These are phyloP conservation scores for Colletotrichum gigasporum DNA, from an alignment of 2,329 filamentous ascomycete genomes.

Conservation along the genomic window DNA sequence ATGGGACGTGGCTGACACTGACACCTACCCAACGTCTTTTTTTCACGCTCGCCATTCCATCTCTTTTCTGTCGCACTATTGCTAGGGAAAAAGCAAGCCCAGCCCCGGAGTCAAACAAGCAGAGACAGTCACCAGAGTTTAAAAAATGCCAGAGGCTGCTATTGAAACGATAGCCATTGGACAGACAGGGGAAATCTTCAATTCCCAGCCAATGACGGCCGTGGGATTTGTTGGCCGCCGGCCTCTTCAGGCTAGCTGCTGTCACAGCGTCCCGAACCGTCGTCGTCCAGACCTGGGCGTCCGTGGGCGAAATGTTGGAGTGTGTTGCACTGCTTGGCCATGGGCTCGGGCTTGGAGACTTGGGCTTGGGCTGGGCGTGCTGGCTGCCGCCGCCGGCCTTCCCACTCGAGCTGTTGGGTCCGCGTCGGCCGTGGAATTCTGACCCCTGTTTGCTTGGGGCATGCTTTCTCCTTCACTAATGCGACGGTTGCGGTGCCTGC, in stretches of 20 bases:
- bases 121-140: background rate
- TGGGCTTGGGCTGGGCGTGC: too few species aligned
- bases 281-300: constrained; percentile 19
- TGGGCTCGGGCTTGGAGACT: too few species aligned
- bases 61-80: constrained; percentile 12
- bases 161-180: constrained; percentile 18
- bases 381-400: too few species aligned
- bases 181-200: constrained; percentile 11
- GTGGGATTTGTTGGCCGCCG: background rate
- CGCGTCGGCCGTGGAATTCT: constrained; percentile 25
- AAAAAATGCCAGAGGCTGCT: background rate
- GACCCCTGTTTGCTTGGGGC: constrained; percentile 9
- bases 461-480: constrained; percentile 6
- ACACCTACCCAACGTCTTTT: background rate
- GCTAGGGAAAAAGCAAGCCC: background rate
- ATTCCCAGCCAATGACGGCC: constrained; percentile 9
- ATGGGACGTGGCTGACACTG: constrained; percentile 1
- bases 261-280: constrained; percentile 28
- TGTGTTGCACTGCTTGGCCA: constrained; percentile 1
- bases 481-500: constrained; percentile 25
- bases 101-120: background rate
- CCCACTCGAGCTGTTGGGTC: constrained; percentile 11
- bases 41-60: background rate
- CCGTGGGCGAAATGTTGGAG: constrained; percentile 14
- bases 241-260: constrained; percentile 22